Conservation (phyloP, 164 flowering plant genomes). For the Liriodendron chinense region DNA sequence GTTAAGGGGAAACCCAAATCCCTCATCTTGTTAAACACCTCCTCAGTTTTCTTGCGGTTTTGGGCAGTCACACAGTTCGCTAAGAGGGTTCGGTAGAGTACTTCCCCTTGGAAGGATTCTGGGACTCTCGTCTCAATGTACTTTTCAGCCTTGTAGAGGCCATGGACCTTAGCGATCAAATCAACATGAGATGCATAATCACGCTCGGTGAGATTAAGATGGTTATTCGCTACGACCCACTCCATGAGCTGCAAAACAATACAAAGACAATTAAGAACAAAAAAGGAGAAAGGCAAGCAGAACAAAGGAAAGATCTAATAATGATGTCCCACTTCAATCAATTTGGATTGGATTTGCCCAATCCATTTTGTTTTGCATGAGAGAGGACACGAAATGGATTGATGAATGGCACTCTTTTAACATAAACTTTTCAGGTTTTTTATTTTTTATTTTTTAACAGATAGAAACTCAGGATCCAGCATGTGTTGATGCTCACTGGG, state of each 20-base stretch:
- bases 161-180: conserved; percentile 68
- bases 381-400: no score
- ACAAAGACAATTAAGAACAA: conserved; percentile 1
- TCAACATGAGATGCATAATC: conserved; percentile 80
- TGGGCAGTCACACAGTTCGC: conserved; percentile 44
- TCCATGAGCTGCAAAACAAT: conserved; percentile 62
- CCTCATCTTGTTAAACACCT: conserved; percentile 76
- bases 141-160: conserved; percentile 56
- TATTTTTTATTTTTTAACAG: no score
- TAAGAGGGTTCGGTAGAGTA: conserved; percentile 64
- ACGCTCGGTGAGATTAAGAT: conserved; percentile 45
- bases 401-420: no score
- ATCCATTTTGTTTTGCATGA: no score
- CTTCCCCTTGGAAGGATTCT: conserved; percentile 56
- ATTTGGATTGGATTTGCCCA: no score
- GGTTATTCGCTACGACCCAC: conserved; percentile 61
- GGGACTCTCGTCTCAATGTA: conserved; percentile 55
- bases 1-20: conserved; percentile 56
- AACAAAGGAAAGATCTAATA: not conserved
- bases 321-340: no score
- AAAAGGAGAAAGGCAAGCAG: not conserved
- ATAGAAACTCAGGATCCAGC: no score
- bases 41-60: conserved; percentile 61
- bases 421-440: no score
- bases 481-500: no score